Conservation (phyloP, 225 moss, liverwort and hornwort genomes). For the Marchantia paleacea region DNA sequence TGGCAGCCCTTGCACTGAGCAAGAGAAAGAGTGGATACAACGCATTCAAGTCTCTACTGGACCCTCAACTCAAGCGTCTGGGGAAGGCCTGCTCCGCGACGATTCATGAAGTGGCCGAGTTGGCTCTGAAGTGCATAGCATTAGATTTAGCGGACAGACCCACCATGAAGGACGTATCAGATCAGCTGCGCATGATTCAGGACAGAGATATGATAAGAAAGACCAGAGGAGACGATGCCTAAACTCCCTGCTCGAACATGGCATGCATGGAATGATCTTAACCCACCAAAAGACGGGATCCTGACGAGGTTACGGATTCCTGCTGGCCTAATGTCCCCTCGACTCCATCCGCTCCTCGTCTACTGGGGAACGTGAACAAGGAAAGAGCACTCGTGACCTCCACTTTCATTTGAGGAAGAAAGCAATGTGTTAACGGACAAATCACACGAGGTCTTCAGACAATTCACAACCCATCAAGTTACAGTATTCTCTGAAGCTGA, state of each 20-base stretch:
- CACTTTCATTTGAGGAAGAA: not conserved
- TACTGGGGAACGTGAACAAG: too few species aligned
- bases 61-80: constrained; percentile 27
- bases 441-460: not conserved
- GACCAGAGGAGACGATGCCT: constrained; percentile 33
- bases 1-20: constrained; percentile 34
- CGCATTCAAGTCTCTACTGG: constrained; percentile 25
- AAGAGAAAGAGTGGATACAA: constrained; percentile 31
- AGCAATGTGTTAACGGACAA: not conserved
- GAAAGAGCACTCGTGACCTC: not conserved
- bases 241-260: not conserved
- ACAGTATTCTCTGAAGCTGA: not conserved
- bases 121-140: constrained; percentile 39
- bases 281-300: too few species aligned
- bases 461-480: not conserved
- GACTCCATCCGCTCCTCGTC: not conserved
- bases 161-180: constrained; percentile 34
- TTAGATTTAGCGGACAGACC: constrained; percentile 33
- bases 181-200: constrained; percentile 41
- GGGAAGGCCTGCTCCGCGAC: constrained; percentile 34
- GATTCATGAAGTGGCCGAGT: constrained; percentile 32
- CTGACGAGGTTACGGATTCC: too few species aligned
- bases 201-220: constrained; percentile 40
- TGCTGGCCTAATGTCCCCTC: not conserved
- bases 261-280: too few species aligned